phyloP scores from a whole-genome alignment of 2,329 filamentous ascomycete species.

The Dactylellina cionopaga region DNA sequence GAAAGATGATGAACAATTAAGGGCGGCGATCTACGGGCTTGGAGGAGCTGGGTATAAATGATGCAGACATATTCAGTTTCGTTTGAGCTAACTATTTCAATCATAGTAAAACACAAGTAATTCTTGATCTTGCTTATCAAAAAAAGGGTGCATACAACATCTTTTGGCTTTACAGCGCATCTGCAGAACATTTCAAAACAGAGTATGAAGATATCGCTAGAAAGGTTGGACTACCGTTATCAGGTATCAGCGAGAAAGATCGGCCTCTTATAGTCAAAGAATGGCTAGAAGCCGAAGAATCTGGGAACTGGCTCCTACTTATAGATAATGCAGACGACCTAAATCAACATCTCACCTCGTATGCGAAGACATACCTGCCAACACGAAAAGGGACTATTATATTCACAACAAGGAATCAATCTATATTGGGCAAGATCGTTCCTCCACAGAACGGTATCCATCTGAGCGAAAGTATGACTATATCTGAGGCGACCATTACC shows the following conservation, averaged over 20 bases:
- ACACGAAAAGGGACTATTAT: slow-evolving; percentile 30
- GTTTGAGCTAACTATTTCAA: neutral
- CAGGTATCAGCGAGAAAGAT: neutral
- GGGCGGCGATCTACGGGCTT: neutral
- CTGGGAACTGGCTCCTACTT: slow-evolving; percentile 39
- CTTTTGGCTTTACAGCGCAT: neutral
- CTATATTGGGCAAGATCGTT: slow-evolving; percentile 3
- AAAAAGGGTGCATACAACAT: neutral
- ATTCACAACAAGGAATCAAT: slow-evolving; percentile 5
- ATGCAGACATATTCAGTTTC: neutral
- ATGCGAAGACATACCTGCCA: slow-evolving; percentile 15
- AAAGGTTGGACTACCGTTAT: neutral
- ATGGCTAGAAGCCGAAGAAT: slow-evolving; percentile 23
- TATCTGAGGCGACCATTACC: neutral
- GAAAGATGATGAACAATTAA: neutral
- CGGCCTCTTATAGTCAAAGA: neutral
- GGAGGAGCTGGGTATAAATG: neutral
- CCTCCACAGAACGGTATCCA: neutral
- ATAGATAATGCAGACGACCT: slow-evolving; percentile 48
- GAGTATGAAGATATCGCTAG: neutral
- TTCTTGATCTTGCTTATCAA: neutral
- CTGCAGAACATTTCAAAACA: neutral
- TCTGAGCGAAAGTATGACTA: neutral
- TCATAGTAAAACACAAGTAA: neutral
- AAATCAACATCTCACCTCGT: neutral